Evolutionary conservation across 257 asterid species (phyloP).

Genomic region (Forsythia suspensa): DNA sequence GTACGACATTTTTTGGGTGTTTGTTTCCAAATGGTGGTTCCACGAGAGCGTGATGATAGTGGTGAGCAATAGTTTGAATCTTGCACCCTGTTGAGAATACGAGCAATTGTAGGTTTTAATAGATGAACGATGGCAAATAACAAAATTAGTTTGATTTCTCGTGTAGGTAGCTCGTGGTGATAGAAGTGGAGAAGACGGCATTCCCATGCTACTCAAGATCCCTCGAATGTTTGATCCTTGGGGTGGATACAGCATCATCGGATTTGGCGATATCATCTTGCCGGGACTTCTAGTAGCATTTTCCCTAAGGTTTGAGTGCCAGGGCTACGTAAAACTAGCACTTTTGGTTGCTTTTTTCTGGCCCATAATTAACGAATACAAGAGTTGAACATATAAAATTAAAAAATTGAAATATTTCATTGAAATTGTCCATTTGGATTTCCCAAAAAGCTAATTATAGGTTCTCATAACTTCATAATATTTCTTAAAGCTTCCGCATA

Average conservation of each 20-base stretch:
- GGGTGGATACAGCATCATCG: slow-evolving; percentile 93
- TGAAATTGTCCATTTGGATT: neutral
- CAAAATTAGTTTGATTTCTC: slow-evolving; percentile 10
- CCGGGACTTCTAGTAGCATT: slow-evolving; percentile 87
- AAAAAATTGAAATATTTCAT: neutral
- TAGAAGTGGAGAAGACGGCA: slow-evolving; percentile 95
- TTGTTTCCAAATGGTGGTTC: slow-evolving; percentile 84
- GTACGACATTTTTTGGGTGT: slow-evolving; percentile 97
- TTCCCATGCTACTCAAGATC: slow-evolving; percentile 87
- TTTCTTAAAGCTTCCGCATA: too few species aligned
- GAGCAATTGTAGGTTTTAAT: neutral
- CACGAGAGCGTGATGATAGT: slow-evolving; percentile 98
- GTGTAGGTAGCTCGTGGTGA: slow-evolving; percentile 91
- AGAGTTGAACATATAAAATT: neutral
- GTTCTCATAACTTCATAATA: too few species aligned
- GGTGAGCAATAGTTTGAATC: slow-evolving; percentile 43
- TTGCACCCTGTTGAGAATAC: neutral
- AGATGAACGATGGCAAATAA: neutral
- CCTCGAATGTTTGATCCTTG: slow-evolving; percentile 97
- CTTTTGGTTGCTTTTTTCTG: neutral
- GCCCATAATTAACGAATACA: neutral
- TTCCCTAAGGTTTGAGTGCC: slow-evolving; percentile 44
- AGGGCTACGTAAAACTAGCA: neutral
- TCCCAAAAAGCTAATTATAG: neutral
- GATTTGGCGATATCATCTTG: slow-evolving; percentile 87